These are phyloP conservation scores for Dothideomycetes sp. DNA, from an alignment of 2,329 filamentous ascomycete species.

Conservation along the genomic window DNA sequence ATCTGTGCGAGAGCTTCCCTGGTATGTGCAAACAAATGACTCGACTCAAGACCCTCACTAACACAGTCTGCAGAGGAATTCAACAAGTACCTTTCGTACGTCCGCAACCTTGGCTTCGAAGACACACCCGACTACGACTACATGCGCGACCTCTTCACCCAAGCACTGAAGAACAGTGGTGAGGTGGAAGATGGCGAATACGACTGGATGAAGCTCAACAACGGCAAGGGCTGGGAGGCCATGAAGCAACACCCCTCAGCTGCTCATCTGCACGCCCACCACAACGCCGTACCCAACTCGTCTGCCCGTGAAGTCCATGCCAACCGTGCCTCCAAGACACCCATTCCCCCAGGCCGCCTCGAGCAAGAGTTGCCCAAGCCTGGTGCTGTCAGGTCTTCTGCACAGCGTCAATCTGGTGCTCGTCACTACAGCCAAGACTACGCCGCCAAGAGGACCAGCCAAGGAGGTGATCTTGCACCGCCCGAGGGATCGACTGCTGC, in stretches of 20 bases:
- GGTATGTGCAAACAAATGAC: slow-evolving; percentile 36
- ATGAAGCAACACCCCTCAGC: slow-evolving; percentile 61
- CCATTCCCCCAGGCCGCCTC: slow-evolving; percentile 37
- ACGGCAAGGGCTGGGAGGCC: slow-evolving; percentile 83
- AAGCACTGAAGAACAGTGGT: slow-evolving; percentile 86
- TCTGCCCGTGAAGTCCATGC: slow-evolving; percentile 79
- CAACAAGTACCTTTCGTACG: slow-evolving; percentile 94
- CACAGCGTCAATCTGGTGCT: slow-evolving; percentile 39
- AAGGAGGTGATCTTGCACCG: slow-evolving; percentile 70
- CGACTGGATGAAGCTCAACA: slow-evolving; percentile 98
- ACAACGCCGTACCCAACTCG: slow-evolving; percentile 65
- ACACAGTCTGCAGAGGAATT: slow-evolving; percentile 63
- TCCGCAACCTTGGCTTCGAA: slow-evolving; percentile 95
- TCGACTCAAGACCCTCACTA: slow-evolving; percentile 11
- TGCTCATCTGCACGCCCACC: slow-evolving; percentile 57
- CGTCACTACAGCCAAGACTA: slow-evolving; percentile 23
- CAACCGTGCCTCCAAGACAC: slow-evolving; percentile 51
- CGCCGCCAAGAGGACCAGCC: slow-evolving; percentile 62
- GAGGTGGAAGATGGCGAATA: slow-evolving; percentile 97
- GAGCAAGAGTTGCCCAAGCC: slow-evolving; percentile 47
- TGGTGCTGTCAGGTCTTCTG: slow-evolving; percentile 60
- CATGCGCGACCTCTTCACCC: slow-evolving; percentile 89
- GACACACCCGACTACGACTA: slow-evolving; percentile 98
- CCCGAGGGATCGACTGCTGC: slow-evolving; percentile 79
- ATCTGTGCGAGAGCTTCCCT: slow-evolving; percentile 91